Base-by-base conservation (phyloP, 2,329 filamentous ascomycete genomes). In the Lecanicillium sp. region DNA sequence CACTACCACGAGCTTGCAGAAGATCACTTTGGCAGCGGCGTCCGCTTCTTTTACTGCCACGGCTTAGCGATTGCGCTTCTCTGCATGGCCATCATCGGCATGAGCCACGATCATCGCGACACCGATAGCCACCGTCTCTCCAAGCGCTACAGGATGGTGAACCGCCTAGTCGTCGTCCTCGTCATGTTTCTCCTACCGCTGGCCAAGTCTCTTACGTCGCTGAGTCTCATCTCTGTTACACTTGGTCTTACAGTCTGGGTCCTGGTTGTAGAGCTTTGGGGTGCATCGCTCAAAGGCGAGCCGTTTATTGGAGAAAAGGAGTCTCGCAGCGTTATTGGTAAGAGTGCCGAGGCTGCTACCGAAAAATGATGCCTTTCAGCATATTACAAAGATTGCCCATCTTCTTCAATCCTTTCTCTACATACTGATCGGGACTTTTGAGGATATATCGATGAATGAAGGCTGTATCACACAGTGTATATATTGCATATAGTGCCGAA, bases 11-110 rank as follows among this genome's bases (percentile, higher is more conserved):
- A 57, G 2, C 64, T 65, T 33, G 70, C 71, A 1, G 68, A 72
- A 39, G 55, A 57, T 1, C 59, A 73, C n/a, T 58, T 81, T n/a
- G 51, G 60, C 5, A 43, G 55, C 7, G 75, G 73, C 3, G 62
- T 80, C 14, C 66, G 75, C 12, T 78, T 75, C 64, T 81, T 76
- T 55, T 82, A 81, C 54, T 81, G 76, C 53, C 67, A 63, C n/a
- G 78, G 78, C 1, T 62, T 80, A 3, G 74, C 70, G 17, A 57
- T 76, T 12, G 65, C 74, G 1, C 56, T 81, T 5, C 51, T 69
- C 9, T 67, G 59, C 47, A 79, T 78, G 68, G 61, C 57, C 8
- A 45, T 71, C 37, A 78, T 81, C 35, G 68, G 73, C 2, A 49
- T 68, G 14, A 63, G 63, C 11, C 77, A 82, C 50, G 58, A 68